These are phyloP conservation scores for Calonectria henricotiae DNA, from an alignment of 2,329 filamentous ascomycete genomes.

Conservation along the genomic window DNA sequence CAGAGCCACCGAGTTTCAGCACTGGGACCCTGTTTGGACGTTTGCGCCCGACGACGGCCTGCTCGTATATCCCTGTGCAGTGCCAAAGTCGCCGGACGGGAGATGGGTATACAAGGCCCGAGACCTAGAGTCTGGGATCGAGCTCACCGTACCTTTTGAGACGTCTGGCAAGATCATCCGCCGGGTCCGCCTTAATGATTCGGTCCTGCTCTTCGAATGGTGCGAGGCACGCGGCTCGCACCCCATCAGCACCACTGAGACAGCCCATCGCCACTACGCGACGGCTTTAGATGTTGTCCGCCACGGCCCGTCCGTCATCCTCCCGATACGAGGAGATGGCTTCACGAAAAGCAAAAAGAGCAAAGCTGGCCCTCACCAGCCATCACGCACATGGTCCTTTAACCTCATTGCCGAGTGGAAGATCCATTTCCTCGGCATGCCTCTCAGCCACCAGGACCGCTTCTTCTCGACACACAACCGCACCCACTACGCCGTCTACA, in stretches of 20 bases:
- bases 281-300: conserved; percentile 70
- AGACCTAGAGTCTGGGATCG: conserved; percentile 65
- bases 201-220: conserved; percentile 68
- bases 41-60: conserved; percentile 69
- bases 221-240: conserved; percentile 47
- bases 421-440: conserved; percentile 51
- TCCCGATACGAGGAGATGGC: conserved; percentile 21
- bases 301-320: conserved; percentile 14
- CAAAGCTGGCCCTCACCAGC: conserved; percentile 7
- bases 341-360: neutral
- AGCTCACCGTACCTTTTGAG: conserved; percentile 69
- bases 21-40: conserved; percentile 69
- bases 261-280: conserved; percentile 73
- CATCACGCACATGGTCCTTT: conserved; percentile 59
- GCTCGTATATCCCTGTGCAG: conserved; percentile 67
- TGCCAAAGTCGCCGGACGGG: conserved; percentile 1
- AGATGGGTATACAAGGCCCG: conserved; percentile 62
- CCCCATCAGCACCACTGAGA: conserved; percentile 67
- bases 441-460: conserved; percentile 71
- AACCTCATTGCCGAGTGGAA: conserved; percentile 74
- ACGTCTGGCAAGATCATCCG: conserved; percentile 67
- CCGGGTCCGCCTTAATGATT: conserved; percentile 68
- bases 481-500: conserved; percentile 75
- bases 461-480: conserved; percentile 75
- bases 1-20: conserved; percentile 62